Evolutionary conservation across 179 eudicot genomes (phyloP).

Genomic region (Amaranthus tricolor): DNA sequence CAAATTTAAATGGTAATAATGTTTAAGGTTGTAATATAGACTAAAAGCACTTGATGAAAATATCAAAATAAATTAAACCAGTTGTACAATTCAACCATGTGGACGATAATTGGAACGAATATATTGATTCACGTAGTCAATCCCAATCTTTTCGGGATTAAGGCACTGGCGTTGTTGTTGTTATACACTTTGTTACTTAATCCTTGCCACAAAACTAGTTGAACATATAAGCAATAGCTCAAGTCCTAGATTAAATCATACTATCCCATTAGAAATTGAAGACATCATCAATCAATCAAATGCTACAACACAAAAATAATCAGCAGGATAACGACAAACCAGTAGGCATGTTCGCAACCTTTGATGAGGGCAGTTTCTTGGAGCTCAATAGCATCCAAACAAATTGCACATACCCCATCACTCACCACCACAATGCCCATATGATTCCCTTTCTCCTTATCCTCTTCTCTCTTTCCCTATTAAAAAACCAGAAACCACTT

Average conservation of each 20-base stretch:
- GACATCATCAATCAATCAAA: slow-evolving; percentile 6
- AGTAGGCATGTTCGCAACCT: slow-evolving; percentile 99
- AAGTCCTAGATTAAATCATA: neutral
- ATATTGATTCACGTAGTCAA: too few relatives aligned
- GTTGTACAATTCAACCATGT: too few relatives aligned
- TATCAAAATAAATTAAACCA: too few relatives aligned
- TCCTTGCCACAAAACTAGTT: neutral
- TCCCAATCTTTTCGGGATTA: too few relatives aligned
- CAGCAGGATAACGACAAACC: slow-evolving; percentile 52
- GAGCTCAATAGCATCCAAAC: slow-evolving; percentile 72
- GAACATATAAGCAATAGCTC: neutral
- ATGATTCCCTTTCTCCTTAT: slow-evolving; percentile 30
- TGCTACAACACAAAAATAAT: neutral
- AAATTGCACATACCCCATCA: slow-evolving; percentile 78
- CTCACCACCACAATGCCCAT: slow-evolving; percentile 25
- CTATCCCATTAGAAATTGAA: neutral
- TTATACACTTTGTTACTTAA: too few relatives aligned
- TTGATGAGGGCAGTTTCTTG: slow-evolving; percentile 85
- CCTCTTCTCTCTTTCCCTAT: slow-evolving; percentile 36
- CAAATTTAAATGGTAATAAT: too few relatives aligned
- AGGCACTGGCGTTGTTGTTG: too few relatives aligned
- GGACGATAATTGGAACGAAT: too few relatives aligned
- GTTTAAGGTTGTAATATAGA: too few relatives aligned
- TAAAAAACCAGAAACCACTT: neutral
- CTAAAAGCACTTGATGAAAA: too few relatives aligned